Percentiles rank a stretch among this genome's conserved stretches.
These are phyloP conservation scores for Crucihimalaya himalaica DNA, from an alignment of 345 rosid species.

Conservation along the genomic window DNA sequence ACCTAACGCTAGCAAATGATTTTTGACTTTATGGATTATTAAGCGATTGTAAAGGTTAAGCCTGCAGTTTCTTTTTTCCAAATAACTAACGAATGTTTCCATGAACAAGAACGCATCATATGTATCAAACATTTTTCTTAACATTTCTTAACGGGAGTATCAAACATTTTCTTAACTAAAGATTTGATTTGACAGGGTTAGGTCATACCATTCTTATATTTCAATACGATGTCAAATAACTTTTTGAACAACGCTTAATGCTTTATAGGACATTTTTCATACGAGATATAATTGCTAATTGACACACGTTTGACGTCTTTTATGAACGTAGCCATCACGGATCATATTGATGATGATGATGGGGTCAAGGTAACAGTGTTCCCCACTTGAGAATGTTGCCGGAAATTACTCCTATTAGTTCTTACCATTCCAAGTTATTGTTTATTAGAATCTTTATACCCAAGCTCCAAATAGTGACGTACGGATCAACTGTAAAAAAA, in stretches of 20 bases:
- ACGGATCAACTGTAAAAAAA: too few species aligned
- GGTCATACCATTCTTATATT: conserved; percentile 22
- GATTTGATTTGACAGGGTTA: conserved; percentile 14
- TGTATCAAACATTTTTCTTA: too few species aligned
- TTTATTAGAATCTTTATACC: too few species aligned
- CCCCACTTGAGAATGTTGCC: conserved; percentile 40
- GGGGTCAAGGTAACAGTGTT: conserved; percentile 30
- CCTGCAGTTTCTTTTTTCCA: background rate
- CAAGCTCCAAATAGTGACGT: too few species aligned
- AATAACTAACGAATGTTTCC: conserved; percentile 2
- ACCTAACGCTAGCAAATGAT: conserved; percentile 9
- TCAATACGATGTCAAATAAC: conserved; percentile 10
- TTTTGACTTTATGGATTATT: background rate
- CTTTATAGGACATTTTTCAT: conserved; percentile 25
- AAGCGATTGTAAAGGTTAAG: background rate
- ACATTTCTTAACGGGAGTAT: background rate
- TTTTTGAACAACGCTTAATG: conserved; percentile 3
- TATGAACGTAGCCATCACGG: conserved; percentile 33
- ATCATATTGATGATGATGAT: conserved; percentile 25
- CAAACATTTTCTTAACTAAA: conserved; percentile 15
- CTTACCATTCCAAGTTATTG: conserved; percentile 12
- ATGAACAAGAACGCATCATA: conserved; percentile 6
- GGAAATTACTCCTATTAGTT: conserved; percentile 24
- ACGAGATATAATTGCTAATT: conserved; percentile 32
- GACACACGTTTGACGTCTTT: conserved; percentile 23